A percentile compares a stretch with the other conserved stretches of the same genome.
These are phyloP conservation scores for Pleurotus citrinopileatus DNA, from an alignment of 768 basidiomycete genomes.

Conservation along the genomic window DNA sequence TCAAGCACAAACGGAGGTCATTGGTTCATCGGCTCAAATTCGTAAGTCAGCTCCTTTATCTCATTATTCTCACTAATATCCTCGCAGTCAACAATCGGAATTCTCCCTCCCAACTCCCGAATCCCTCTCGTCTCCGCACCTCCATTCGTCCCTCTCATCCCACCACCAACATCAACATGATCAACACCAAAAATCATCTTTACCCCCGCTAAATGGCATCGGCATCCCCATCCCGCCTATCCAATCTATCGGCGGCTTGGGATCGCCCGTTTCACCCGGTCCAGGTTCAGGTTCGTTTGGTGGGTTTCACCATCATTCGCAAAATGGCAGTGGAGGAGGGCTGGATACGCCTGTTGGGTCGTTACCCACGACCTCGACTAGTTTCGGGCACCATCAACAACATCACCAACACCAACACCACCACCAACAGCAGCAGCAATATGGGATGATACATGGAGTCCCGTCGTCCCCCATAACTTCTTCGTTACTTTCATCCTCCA, in stretches of 20 bases:
- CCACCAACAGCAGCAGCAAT: neutral
- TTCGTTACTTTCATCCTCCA: neutral
- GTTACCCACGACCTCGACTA: neutral
- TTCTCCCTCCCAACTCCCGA: constrained; percentile 46
- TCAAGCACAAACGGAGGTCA: neutral
- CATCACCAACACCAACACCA: neutral
- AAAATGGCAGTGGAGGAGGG: neutral
- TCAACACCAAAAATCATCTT: constrained; percentile 24
- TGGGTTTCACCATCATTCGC: neutral
- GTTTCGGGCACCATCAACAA: neutral
- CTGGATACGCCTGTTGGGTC: neutral
- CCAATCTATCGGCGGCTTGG: neutral
- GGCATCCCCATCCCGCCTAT: neutral
- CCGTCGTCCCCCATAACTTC: too few relatives aligned
- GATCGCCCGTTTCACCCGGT: neutral
- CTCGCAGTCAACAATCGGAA: constrained; percentile 26
- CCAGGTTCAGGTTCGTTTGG: neutral
- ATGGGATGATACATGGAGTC: too few relatives aligned
- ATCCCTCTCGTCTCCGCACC: constrained; percentile 22
- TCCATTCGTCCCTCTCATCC: constrained; percentile 7
- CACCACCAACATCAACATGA: constrained; percentile 23
- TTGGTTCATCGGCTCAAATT: constrained; percentile 30
- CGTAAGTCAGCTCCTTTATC: constrained; percentile 19
- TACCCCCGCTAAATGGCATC: constrained; percentile 1
- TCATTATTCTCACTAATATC: constrained; percentile 11